Base-by-base conservation (phyloP, 768 basidiomycete species). In the Crucibulum laeve region DNA sequence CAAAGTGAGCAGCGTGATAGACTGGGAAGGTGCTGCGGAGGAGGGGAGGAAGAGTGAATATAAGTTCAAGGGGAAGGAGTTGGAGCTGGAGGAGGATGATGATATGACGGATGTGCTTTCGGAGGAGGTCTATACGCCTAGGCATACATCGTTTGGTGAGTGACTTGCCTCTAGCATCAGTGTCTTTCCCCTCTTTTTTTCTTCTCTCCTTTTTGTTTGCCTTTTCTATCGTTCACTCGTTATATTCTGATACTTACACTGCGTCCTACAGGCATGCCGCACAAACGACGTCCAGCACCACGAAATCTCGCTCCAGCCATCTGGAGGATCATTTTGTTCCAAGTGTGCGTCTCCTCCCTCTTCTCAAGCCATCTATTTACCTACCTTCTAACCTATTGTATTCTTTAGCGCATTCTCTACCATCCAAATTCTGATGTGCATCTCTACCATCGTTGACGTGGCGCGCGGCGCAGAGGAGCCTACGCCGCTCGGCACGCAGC, bases 401-500 rank as follows among this genome's bases (percentile, higher is more conserved):
- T n/a, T n/a, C n/a, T n/a, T n/a, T n/a, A 73, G 77, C 49, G 51
- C 54, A 49, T 76, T 79, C 59, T 64, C 71, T 13, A 51, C 63
- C 17, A 57, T 71, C 38, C 74, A 82, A 52, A 56, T 71, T 21
- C 64, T 82, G 18, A 65, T 73, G 6, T 68, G 69, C 37, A 63
- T 80, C 43, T 70, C 74, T 4, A 74, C 77, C 1, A 50, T 81
- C 22, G 57, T 81, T 28, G 80, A 83, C 53, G 64, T 79, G 28
- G 66, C 55, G 23, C 61, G 25, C 40, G 57, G 57, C 35, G 61
- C 59, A 1, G 39, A 58, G 18, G 49, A 51, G 10, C 80, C 83
- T 2, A 60, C 71, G 11, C 62, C 82, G 3, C 75, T 86, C 50
- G 82, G 82, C 21, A 76, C 82, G 22, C 83, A 86, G 46, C 79